A percentile compares a stretch with the other conserved stretches of the same genome.
Conservation (phyloP, 169 alveolate species). For the Cryptosporidium viatorum region DNA sequence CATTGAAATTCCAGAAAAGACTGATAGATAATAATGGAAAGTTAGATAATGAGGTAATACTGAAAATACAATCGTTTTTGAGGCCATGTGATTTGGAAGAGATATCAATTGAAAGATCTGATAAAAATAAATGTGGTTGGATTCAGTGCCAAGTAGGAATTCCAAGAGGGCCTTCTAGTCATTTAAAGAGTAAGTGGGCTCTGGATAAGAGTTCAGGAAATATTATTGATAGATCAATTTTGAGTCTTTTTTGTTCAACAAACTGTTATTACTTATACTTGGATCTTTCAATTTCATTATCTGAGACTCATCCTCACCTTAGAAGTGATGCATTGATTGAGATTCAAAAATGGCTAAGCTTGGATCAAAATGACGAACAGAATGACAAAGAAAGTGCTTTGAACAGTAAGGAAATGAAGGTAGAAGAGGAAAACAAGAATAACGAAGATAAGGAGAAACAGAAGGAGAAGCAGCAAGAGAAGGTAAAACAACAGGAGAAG, state of each 20-base stretch:
- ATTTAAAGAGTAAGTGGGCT: constrained; percentile 28
- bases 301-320: constrained; percentile 55
- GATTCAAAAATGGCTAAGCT: constrained; percentile 36
- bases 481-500: background rate
- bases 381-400: background rate
- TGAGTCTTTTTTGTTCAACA: constrained; percentile 59
- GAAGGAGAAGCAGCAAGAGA: no score
- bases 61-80: constrained; percentile 18
- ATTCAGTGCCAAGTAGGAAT: constrained; percentile 31
- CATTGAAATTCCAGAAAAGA: constrained; percentile 55
- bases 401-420: background rate
- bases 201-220: constrained; percentile 39
- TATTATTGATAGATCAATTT: constrained; percentile 30
- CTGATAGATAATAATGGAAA: constrained; percentile 16
- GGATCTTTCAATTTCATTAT: background rate
- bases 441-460: no score
- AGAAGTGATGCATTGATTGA: constrained; percentile 18
- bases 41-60: constrained; percentile 3
- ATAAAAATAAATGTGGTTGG: constrained; percentile 48
- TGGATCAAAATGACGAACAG: background rate
- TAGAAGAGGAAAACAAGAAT: no score
- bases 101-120: constrained; percentile 55
- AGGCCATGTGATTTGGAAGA: constrained; percentile 70
- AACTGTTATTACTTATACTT: constrained; percentile 35
- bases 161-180: background rate